Evolutionary conservation across 139 green algal species (phyloP).

Genomic region (Eudorina sp.): DNA sequence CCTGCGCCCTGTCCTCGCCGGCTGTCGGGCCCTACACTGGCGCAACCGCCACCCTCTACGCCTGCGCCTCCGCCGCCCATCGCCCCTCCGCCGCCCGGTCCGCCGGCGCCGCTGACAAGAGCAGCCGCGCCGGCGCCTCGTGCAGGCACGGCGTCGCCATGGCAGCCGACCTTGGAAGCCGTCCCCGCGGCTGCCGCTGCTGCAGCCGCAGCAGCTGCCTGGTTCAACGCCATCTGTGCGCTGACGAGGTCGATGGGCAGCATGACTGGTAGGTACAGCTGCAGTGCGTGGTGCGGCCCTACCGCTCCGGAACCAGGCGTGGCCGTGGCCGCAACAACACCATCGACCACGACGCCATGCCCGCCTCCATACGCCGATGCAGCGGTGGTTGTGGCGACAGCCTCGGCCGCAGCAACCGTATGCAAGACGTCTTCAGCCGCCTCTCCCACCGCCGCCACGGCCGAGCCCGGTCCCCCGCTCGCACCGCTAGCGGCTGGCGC

Average conservation of each 20-base stretch:
- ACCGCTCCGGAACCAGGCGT: background rate
- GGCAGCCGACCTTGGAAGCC: background rate
- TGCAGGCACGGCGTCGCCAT: background rate
- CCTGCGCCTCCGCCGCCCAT: background rate
- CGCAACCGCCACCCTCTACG: background rate
- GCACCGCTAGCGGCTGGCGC: background rate
- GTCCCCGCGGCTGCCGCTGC: background rate
- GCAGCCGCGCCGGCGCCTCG: background rate
- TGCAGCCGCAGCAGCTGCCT: conserved; percentile 10
- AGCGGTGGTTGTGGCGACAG: background rate
- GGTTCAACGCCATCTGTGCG: conserved; percentile 10
- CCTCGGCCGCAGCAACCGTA: background rate
- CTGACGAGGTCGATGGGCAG: conserved; percentile 13
- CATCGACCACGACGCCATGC: background rate
- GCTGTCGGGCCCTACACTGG: background rate
- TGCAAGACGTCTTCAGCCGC: background rate
- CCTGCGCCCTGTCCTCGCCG: too few relatives aligned
- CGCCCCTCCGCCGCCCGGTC: too few relatives aligned
- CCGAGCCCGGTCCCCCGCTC: too few relatives aligned
- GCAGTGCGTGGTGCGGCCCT: background rate
- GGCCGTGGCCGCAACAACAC: background rate
- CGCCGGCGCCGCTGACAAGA: background rate
- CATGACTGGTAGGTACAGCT: conserved; percentile 21
- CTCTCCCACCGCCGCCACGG: background rate
- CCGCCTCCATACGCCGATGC: background rate